Percentiles rank a stretch among this genome's conserved stretches.
These are phyloP conservation scores for Aspergillus fumigatus DNA, from an alignment of 2,329 filamentous ascomycete species.

Conservation along the genomic window DNA sequence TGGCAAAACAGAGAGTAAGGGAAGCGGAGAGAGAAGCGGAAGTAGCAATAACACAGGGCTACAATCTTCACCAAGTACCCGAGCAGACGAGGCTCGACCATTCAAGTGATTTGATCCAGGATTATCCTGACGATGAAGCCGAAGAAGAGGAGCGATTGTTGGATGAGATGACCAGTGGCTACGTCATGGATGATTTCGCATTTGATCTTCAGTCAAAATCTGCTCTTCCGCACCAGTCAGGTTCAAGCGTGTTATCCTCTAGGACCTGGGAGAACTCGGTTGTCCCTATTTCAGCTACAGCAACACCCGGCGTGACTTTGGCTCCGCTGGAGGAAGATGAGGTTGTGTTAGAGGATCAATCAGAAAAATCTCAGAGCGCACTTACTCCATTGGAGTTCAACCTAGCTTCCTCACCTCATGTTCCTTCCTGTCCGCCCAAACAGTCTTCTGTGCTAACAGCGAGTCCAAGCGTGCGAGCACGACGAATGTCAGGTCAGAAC, in stretches of 20 bases:
- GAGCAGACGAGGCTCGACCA: conserved; percentile 23
- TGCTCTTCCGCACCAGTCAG: conserved; percentile 69
- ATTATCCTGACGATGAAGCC: conserved; percentile 58
- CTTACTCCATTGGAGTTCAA: conserved; percentile 28
- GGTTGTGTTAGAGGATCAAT: conserved; percentile 33
- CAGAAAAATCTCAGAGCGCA: conserved; percentile 29
- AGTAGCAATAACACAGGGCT: conserved; percentile 57
- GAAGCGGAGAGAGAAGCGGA: conserved; percentile 68
- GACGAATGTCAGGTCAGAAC: conserved; percentile 76
- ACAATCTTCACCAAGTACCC: conserved; percentile 49
- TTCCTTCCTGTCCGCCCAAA: conserved; percentile 1
- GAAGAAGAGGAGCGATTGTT: conserved; percentile 72
- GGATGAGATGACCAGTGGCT: conserved; percentile 83
- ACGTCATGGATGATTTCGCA: conserved; percentile 76
- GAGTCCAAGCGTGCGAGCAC: conserved; percentile 59
- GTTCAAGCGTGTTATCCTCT: conserved; percentile 73
- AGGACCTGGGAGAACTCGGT: conserved; percentile 77
- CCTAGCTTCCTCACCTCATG: conserved; percentile 36
- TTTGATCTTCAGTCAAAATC: conserved; percentile 66
- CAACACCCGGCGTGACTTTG: conserved; percentile 62
- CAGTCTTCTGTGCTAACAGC: conserved; percentile 1
- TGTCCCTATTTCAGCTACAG: conserved; percentile 66
- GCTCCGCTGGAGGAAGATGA: conserved; percentile 68
- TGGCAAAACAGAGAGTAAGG: conserved; percentile 70
- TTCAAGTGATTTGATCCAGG: conserved; percentile 27